Conservation (phyloP, 2,329 filamentous ascomycete species). For the Zymoseptoria tritici region DNA sequence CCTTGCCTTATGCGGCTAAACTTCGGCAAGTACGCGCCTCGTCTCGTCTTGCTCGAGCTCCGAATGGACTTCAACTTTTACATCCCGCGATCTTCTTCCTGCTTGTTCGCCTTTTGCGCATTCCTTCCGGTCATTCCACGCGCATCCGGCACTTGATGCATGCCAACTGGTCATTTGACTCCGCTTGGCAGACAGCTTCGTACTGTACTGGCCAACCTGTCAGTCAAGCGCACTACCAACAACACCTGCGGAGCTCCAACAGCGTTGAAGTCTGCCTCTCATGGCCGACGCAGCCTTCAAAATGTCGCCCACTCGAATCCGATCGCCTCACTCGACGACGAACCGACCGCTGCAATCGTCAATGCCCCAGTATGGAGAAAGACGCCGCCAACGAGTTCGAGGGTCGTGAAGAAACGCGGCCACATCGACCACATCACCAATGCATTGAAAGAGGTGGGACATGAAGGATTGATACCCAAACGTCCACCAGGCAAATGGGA, state of each 20-base stretch:
- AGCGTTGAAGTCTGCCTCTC: too few species aligned
- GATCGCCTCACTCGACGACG: not conserved
- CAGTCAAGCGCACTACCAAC: not conserved
- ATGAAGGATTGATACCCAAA: not conserved
- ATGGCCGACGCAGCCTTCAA: not conserved
- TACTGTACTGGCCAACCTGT: constrained; percentile 19
- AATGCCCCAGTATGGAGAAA: not conserved
- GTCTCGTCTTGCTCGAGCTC: not conserved
- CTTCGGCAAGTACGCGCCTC: not conserved
- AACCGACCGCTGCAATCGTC: not conserved
- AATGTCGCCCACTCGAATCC: not conserved
- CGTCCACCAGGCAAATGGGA: not conserved
- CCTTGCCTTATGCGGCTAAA: not conserved
- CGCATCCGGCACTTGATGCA: constrained; percentile 19
- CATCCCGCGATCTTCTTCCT: too few species aligned
- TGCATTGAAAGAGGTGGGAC: constrained; percentile 1
- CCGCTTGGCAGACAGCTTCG: constrained; percentile 28
- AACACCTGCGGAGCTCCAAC: not conserved
- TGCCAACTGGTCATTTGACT: constrained; percentile 29
- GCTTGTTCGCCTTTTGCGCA: too few species aligned
- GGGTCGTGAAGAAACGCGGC: not conserved
- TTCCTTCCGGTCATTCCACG: too few species aligned
- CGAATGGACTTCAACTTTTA: not conserved
- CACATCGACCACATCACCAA: constrained; percentile 6
- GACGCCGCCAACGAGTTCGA: not conserved